phyloP scores from a whole-genome alignment of 345 rosid genomes.

The Aquilaria sinensis region DNA sequence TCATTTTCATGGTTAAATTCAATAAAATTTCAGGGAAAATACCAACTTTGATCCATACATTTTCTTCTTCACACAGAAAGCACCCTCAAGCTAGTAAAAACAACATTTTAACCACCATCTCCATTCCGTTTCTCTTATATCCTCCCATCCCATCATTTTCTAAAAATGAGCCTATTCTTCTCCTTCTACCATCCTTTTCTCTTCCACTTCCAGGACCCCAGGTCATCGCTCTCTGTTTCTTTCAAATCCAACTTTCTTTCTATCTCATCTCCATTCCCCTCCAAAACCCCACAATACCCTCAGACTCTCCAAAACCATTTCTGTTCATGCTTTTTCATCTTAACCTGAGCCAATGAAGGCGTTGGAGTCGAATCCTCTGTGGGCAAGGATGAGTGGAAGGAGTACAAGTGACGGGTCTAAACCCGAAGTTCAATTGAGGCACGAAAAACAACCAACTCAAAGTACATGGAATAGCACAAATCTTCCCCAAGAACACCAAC shows the following conservation, averaged over 20 bases:
- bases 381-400: conserved; percentile 86
- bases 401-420: conserved; percentile 18
- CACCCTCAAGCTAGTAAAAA: no score
- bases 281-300: conserved; percentile 13
- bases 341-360: conserved; percentile 26
- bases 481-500: conserved; percentile 45
- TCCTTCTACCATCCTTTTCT: conserved; percentile 18
- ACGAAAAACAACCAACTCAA: conserved; percentile 33
- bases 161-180: conserved; percentile 33
- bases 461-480: conserved; percentile 44
- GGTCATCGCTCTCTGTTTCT: not conserved
- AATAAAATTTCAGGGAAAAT: no score
- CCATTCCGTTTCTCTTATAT: no score
- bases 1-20: no score
- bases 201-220: conserved; percentile 8
- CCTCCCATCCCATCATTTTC: no score
- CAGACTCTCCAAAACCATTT: conserved; percentile 11
- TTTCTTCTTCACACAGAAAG: no score
- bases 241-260: conserved; percentile 5
- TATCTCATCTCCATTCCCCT: conserved; percentile 3
- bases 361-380: conserved; percentile 72
- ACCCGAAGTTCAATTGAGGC: conserved; percentile 9
- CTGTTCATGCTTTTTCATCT: conserved; percentile 20
- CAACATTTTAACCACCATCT: no score
- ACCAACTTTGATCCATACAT: no score